Evolutionary conservation across 345 rosid genomes (phyloP).

Genomic region (Salix purpurea): DNA sequence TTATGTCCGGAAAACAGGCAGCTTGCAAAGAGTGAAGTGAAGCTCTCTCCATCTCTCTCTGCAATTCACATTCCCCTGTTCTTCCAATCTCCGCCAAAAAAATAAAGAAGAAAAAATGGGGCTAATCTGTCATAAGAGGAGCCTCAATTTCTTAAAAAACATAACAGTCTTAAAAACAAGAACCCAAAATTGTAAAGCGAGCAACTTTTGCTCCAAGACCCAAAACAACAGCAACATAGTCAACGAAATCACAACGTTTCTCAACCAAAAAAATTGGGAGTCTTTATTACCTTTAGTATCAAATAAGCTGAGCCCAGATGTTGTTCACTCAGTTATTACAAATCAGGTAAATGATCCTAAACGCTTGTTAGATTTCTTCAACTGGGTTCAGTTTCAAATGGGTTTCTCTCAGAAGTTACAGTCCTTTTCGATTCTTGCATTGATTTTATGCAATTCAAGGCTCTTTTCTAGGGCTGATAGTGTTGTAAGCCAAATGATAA

Average conservation of each 20-base stretch:
- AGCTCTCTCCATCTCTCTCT: no score
- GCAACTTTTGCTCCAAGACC: neutral
- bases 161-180: neutral
- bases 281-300: conserved; percentile 35
- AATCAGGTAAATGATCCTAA: conserved; percentile 44
- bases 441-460: conserved; percentile 44
- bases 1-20: no score
- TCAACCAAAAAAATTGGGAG: conserved; percentile 48
- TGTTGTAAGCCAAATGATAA: conserved; percentile 46
- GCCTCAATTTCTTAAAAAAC: neutral
- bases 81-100: neutral
- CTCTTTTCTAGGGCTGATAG: conserved; percentile 35
- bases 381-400: conserved; percentile 42
- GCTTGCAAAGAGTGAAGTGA: no score
- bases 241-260: conserved; percentile 40
- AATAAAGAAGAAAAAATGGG: neutral
- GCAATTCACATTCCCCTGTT: neutral
- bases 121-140: neutral
- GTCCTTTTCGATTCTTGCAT: conserved; percentile 53
- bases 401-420: conserved; percentile 38
- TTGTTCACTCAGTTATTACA: conserved; percentile 54
- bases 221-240: conserved; percentile 13
- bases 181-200: conserved; percentile 20
- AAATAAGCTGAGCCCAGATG: conserved; percentile 48
- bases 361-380: conserved; percentile 58